phyloP scores from a whole-genome alignment of 2,329 filamentous ascomycete species.

The Ceratocystis cubensis region DNA sequence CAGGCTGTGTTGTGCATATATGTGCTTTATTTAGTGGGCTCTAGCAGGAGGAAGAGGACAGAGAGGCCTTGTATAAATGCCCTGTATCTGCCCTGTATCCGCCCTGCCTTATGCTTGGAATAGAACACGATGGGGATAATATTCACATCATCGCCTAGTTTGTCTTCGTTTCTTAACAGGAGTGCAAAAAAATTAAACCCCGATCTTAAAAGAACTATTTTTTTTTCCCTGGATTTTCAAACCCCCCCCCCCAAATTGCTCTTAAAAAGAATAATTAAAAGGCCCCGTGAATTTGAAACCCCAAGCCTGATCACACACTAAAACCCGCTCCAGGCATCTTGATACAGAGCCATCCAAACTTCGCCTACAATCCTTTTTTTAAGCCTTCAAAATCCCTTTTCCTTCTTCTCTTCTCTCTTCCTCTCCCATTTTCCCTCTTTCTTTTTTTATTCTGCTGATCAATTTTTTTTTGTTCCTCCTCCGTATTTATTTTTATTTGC shows the following conservation, averaged over 20 bases:
- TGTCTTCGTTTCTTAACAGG: too few species aligned
- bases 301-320: conserved; percentile 12
- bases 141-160: too few species aligned
- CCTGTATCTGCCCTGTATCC: too few species aligned
- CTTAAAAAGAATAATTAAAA: neutral
- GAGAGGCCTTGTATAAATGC: too few species aligned
- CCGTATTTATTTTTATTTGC: neutral
- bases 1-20: neutral
- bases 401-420: conserved; percentile 7
- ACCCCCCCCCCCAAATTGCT: neutral
- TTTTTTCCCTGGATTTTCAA: too few species aligned
- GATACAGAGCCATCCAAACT: conserved; percentile 13
- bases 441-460: neutral
- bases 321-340: conserved; percentile 13
- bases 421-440: neutral
- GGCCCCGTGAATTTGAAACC: conserved; percentile 15
- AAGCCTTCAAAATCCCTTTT: conserved; percentile 7
- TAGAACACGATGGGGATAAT: too few species aligned
- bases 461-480: neutral
- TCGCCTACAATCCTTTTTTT: conserved; percentile 12
- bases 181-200: too few species aligned
- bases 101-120: too few species aligned
- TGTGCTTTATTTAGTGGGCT: conserved; percentile 2
- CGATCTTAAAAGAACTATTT: too few species aligned
- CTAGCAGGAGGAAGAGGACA: neutral